A percentile compares a stretch with the other conserved stretches of the same genome.
Conservation (phyloP, 192 early-diverging fungal genomes). For the Pilaira anomala region DNA sequence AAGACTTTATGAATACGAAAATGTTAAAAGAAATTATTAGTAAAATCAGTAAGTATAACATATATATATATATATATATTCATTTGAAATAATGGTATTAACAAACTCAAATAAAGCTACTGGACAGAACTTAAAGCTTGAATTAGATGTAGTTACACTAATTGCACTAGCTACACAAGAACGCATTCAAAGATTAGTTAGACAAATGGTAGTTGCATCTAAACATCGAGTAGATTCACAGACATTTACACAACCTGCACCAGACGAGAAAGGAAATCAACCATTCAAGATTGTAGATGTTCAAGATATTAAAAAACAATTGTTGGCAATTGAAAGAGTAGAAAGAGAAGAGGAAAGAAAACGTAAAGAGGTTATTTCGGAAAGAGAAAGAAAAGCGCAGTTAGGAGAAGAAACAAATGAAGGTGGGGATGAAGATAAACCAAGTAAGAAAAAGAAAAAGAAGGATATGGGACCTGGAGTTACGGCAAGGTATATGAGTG, state of each 20-base stretch:
- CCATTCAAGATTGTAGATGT: conserved; percentile 64
- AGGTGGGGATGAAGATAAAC: conserved; percentile 19
- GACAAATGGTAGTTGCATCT: conserved; percentile 66
- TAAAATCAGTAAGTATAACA: conserved; percentile 45
- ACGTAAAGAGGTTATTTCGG: conserved; percentile 34
- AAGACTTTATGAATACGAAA: conserved; percentile 46
- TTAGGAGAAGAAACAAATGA: conserved; percentile 45
- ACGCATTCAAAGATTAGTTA: conserved; percentile 56
- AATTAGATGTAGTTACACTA: conserved; percentile 57
- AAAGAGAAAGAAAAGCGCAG: conserved; percentile 43
- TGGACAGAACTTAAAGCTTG: conserved; percentile 42
- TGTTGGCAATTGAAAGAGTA: conserved; percentile 67
- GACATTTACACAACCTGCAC: conserved; percentile 57
- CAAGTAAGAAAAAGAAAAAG: conserved; percentile 24
- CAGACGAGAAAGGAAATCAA: conserved; percentile 50
- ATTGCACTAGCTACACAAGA: conserved; percentile 69
- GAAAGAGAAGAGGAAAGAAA: conserved; percentile 66
- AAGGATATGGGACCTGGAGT: conserved; percentile 35
- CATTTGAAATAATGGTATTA: neutral
- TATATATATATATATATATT: too few species aligned
- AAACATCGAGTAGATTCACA: conserved; percentile 69
- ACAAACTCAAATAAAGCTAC: conserved; percentile 22
- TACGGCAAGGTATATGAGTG: conserved; percentile 22
- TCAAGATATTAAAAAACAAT: conserved; percentile 68
- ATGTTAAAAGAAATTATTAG: conserved; percentile 35